Evolutionary conservation across 1,284 basidiomycete species (phyloP), one percentile per base, ranked within the genome.

Genomic region (Irpex sp.): DNA sequence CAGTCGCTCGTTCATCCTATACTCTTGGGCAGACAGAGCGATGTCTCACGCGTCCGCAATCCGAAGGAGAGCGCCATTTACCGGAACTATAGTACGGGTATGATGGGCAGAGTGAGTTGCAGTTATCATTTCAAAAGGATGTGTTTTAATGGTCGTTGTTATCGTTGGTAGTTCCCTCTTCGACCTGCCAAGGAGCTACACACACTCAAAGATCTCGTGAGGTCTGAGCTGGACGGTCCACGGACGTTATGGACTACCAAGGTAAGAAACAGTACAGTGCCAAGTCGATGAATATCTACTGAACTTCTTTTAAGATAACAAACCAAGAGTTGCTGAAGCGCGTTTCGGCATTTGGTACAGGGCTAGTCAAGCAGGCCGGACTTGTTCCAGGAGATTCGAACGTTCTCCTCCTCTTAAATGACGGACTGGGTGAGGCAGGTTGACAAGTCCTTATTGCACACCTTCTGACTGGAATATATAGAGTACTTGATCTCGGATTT

Each of bases 1-100:
- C 87, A 90, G 66, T 85, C 90, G 1, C 82, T 93, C 45, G 89
- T 91, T 0, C 91, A 93, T 67, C 91, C 91, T 10, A 90, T 93
- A 66, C 79, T 93, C 8, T 81, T 93, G 2, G 91, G 90, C 12
- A 78, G 90, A 53, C 91, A 93, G 77, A 91, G 90, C 67, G 91
- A 93, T 74, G 87, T 86, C 33, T 86, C 85, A n/a, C 82, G 88
- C 51, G 90, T 91, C 7, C 77, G 90, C 57, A 85, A 90, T 65
- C 80, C 86, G 6, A 77, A 80, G 33, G 89, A 93, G 73, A 91
- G 89, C 68, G 87, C 91, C 1, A 78, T 90, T 6, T 91, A 91
- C 72, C 84, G 90, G 68, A 92, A 92, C 76, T 93, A 93, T 78
- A 81, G 85, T 9, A 91, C 89, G 23, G 90, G 90, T 5, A 77